These are phyloP conservation scores for Pseudomonodictys pantanalensis DNA, from an alignment of 495 filamentous ascomycete species.

Conservation along the genomic window DNA sequence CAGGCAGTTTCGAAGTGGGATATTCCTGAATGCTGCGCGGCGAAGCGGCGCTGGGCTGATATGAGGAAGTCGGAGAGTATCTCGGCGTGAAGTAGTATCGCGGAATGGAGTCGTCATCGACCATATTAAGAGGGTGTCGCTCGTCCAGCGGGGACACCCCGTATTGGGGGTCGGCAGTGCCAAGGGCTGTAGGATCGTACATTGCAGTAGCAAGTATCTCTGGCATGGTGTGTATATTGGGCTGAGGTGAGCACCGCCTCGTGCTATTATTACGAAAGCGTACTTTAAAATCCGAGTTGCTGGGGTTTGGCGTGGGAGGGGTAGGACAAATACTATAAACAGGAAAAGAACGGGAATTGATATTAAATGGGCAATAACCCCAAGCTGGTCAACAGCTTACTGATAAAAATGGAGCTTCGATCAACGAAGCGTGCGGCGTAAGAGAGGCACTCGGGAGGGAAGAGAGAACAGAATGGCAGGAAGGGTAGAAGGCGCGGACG, in stretches of 20 bases:
- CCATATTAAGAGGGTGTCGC: constrained; percentile 77
- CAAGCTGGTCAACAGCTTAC: constrained; percentile 35
- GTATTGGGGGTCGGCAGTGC: constrained; percentile 33
- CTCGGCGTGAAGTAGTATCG: constrained; percentile 36
- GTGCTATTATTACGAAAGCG: constrained; percentile 36
- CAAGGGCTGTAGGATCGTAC: constrained; percentile 57
- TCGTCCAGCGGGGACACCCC: constrained; percentile 58
- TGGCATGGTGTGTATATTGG: constrained; percentile 55
- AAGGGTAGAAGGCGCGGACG: constrained; percentile 4
- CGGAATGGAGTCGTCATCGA: constrained; percentile 62
- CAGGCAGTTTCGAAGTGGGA: constrained; percentile 25
- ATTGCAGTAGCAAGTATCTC: constrained; percentile 57
- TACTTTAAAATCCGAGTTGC: constrained; percentile 23
- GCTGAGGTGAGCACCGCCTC: constrained; percentile 34
- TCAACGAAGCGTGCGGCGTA: constrained; percentile 38
- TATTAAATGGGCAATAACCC: constrained; percentile 34
- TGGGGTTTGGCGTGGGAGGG: not conserved
- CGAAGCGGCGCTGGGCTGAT: constrained; percentile 20
- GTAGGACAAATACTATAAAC: constrained; percentile 20
- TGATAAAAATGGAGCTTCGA: constrained; percentile 36
- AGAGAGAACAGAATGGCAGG: constrained; percentile 30
- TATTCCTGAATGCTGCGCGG: constrained; percentile 26
- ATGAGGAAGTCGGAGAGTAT: constrained; percentile 29
- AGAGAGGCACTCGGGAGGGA: constrained; percentile 23
- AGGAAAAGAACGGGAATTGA: constrained; percentile 8